These are phyloP conservation scores for Hymenochaete sp. DNA, from an alignment of 1,284 basidiomycete species.

Conservation along the genomic window DNA sequence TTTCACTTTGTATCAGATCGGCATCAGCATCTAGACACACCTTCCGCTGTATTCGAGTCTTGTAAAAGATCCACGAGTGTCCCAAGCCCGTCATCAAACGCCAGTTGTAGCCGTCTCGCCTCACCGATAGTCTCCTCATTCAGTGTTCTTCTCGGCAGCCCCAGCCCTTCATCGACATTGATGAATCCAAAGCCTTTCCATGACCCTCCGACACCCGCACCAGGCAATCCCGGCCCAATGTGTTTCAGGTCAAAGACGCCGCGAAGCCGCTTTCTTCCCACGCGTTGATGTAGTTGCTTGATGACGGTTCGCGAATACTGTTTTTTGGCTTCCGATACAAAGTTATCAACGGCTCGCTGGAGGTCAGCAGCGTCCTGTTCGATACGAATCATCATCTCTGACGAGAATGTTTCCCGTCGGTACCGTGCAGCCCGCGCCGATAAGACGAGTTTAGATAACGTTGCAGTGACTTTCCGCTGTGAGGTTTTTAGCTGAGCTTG, in stretches of 20 bases:
- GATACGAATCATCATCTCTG: conserved; percentile 63
- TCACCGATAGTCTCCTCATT: conserved; percentile 45
- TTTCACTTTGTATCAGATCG: neutral
- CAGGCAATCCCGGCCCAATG: conserved; percentile 64
- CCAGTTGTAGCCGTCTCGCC: conserved; percentile 37
- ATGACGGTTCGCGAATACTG: conserved; percentile 36
- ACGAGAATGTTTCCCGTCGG: conserved; percentile 22
- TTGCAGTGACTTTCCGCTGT: conserved; percentile 71
- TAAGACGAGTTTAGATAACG: conserved; percentile 65
- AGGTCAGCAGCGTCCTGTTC: conserved; percentile 73
- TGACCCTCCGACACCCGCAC: conserved; percentile 54
- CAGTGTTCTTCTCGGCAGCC: conserved; percentile 42
- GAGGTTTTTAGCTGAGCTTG: conserved; percentile 33
- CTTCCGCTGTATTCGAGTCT: conserved; percentile 7
- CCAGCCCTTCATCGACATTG: conserved; percentile 39
- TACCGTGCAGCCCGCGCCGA: conserved; percentile 50
- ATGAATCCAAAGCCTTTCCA: conserved; percentile 82
- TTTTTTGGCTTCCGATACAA: conserved; percentile 64
- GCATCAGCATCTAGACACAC: conserved; percentile 3
- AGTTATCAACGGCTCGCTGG: conserved; percentile 62
- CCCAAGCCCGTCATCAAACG: conserved; percentile 41
- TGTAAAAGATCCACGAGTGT: conserved; percentile 32
- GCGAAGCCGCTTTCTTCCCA: conserved; percentile 46
- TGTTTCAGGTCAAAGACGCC: conserved; percentile 57
- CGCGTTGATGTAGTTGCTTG: conserved; percentile 24